Conservation (phyloP, 1,284 basidiomycete genomes). For the Cryptococcus floricola region DNA sequence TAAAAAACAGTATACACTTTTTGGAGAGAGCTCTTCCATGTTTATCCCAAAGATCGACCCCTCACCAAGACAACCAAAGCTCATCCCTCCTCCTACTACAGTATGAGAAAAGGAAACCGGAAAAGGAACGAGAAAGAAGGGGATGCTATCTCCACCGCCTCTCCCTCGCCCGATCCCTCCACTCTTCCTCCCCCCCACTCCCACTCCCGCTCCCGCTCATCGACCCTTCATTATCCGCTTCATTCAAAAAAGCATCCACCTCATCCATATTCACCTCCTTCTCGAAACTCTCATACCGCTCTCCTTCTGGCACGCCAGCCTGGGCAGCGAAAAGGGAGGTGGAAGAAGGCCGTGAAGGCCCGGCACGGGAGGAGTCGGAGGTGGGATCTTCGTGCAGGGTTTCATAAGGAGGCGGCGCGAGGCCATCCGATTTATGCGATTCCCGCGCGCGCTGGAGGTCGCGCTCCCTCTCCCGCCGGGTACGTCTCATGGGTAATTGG, state of each 20-base stretch:
- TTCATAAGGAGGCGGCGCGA: slow-evolving; percentile 29
- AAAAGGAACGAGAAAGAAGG: no score
- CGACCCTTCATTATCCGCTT: slow-evolving; percentile 9
- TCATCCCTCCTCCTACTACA: no score
- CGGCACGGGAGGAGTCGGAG: background rate
- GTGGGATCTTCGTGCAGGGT: background rate
- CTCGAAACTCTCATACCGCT: slow-evolving; percentile 4
- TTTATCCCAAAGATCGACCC: no score
- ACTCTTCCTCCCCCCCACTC: background rate
- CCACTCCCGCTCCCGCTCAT: background rate
- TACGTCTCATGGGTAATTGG: slow-evolving; percentile 30
- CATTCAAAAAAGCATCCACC: slow-evolving; percentile 33
- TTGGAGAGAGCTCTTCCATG: no score
- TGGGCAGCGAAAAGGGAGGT: background rate
- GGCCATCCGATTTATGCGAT: background rate
- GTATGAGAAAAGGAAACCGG: no score
- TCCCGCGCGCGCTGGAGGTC: slow-evolving; percentile 3
- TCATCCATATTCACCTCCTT: slow-evolving; percentile 24
- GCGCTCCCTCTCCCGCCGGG: slow-evolving; percentile 9
- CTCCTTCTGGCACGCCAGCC: background rate
- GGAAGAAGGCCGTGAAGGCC: background rate
- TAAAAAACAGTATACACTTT: no score
- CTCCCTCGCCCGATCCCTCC: background rate
- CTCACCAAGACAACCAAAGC: no score
- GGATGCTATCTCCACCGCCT: no score